These are phyloP conservation scores for Phanerochaete carnosa DNA, from an alignment of 768 basidiomycete species.

Conservation along the genomic window DNA sequence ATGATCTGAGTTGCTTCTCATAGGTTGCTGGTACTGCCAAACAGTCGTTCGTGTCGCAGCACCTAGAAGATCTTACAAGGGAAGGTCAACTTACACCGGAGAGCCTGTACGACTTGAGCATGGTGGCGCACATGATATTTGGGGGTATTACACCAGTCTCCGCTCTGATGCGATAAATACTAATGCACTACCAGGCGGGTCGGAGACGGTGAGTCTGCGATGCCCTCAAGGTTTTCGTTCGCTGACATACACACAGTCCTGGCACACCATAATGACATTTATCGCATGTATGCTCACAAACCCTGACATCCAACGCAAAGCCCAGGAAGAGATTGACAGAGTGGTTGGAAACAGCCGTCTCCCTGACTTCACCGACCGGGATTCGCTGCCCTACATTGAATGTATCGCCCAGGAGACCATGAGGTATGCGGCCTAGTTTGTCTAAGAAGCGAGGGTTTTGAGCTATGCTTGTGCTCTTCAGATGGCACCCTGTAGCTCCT, in stretches of 20 bases:
- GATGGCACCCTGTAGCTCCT: slow-evolving; percentile 19
- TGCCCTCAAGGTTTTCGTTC: not conserved
- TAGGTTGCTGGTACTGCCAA: not conserved
- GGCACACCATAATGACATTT: not conserved
- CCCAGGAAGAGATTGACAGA: slow-evolving; percentile 26
- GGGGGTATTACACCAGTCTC: not conserved
- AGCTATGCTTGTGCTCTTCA: slow-evolving; percentile 25
- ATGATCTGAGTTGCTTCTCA: not conserved
- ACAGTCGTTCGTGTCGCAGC: not conserved
- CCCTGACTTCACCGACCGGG: slow-evolving; percentile 25
- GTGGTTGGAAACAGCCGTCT: slow-evolving; percentile 24
- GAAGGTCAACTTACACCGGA: not conserved
- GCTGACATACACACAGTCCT: not conserved
- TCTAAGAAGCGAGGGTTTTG: not conserved
- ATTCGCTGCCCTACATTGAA: slow-evolving; percentile 23
- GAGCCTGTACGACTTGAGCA: not conserved
- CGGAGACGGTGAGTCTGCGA: not conserved
- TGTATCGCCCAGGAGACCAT: slow-evolving; percentile 18
- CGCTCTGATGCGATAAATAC: not conserved
- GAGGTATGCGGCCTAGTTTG: not conserved
- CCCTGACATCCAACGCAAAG: slow-evolving; percentile 16
- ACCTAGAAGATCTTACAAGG: not conserved
- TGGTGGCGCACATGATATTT: slow-evolving; percentile 1
- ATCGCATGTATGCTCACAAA: slow-evolving; percentile 3
- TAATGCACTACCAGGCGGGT: not conserved